Evolutionary conservation across 768 basidiomycete species (phyloP).

Genomic region (Asterophora lycoperdoides): DNA sequence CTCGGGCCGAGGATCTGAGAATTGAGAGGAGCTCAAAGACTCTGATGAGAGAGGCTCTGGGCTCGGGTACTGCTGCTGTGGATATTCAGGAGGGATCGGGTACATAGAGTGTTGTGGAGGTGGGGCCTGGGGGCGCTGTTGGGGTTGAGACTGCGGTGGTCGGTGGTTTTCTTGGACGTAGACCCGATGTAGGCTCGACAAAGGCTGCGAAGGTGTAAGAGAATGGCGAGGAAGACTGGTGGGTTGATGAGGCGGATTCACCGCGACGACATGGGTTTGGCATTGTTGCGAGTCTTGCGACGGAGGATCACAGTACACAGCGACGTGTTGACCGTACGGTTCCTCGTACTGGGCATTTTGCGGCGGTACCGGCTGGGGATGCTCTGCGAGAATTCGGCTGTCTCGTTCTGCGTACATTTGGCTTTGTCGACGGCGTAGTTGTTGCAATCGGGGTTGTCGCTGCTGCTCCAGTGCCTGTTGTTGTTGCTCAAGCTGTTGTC

Average conservation of each 20-base stretch:
- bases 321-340: slow-evolving; percentile 8
- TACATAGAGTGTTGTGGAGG: slow-evolving; percentile 31
- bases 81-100: slow-evolving; percentile 23
- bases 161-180: slow-evolving; percentile 11
- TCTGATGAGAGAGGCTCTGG: slow-evolving; percentile 14
- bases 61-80: slow-evolving; percentile 15
- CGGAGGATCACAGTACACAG: slow-evolving; percentile 2
- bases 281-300: neutral
- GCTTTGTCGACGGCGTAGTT: slow-evolving; percentile 1
- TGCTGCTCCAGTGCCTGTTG: slow-evolving; percentile 9
- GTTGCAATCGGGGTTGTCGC: neutral
- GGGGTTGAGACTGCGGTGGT: slow-evolving; percentile 6
- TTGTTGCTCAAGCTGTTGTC: slow-evolving; percentile 16
- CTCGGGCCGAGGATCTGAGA: neutral
- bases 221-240: neutral
- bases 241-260: neutral
- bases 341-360: slow-evolving; percentile 10
- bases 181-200: slow-evolving; percentile 21
- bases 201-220: slow-evolving; percentile 13
- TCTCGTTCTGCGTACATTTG: neutral
- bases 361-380: slow-evolving; percentile 14
- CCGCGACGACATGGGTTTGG: neutral
- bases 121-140: slow-evolving; percentile 10
- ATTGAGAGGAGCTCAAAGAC: slow-evolving; percentile 2
- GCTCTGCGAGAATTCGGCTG: neutral